phyloP scores from a whole-genome alignment of 2,329 filamentous ascomycete species.

The Sporothrix humicola region DNA sequence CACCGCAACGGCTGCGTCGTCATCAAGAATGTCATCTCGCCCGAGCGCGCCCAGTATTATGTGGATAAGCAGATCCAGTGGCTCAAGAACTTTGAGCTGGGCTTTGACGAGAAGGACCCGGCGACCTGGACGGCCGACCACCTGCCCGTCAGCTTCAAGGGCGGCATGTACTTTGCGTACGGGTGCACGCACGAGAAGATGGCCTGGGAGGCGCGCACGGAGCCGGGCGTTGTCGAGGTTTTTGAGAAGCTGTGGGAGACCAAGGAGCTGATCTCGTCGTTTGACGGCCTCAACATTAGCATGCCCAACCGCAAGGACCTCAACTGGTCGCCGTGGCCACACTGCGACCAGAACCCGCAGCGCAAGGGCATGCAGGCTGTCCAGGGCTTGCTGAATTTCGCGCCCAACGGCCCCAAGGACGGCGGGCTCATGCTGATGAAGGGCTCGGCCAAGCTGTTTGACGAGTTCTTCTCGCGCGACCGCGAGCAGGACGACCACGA shows the following conservation, averaged over 20 bases:
- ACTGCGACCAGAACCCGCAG: constrained; percentile 45
- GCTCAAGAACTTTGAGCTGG: constrained; percentile 37
- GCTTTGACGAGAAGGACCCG: constrained; percentile 41
- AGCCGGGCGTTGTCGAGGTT: constrained; percentile 47
- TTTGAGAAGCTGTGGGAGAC: constrained; percentile 51
- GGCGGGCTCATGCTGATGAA: constrained; percentile 47
- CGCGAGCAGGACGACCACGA: neutral
- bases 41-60: constrained; percentile 48
- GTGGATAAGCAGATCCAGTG: constrained; percentile 40
- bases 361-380: constrained; percentile 41
- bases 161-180: constrained; percentile 43
- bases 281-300: constrained; percentile 48
- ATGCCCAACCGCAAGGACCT: constrained; percentile 44
- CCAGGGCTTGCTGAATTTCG: constrained; percentile 44
- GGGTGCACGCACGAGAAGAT: constrained; percentile 47
- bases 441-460: constrained; percentile 39
- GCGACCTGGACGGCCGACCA: constrained; percentile 47
- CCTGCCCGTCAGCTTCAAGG: constrained; percentile 39
- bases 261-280: constrained; percentile 46
- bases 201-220: constrained; percentile 48
- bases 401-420: constrained; percentile 46
- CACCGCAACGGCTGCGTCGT: constrained; percentile 50
- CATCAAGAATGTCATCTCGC: constrained; percentile 53
- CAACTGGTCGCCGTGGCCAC: constrained; percentile 43
- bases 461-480: constrained; percentile 20